Base-by-base conservation (phyloP, 495 filamentous ascomycete genomes). In the Tuber indicum region DNA sequence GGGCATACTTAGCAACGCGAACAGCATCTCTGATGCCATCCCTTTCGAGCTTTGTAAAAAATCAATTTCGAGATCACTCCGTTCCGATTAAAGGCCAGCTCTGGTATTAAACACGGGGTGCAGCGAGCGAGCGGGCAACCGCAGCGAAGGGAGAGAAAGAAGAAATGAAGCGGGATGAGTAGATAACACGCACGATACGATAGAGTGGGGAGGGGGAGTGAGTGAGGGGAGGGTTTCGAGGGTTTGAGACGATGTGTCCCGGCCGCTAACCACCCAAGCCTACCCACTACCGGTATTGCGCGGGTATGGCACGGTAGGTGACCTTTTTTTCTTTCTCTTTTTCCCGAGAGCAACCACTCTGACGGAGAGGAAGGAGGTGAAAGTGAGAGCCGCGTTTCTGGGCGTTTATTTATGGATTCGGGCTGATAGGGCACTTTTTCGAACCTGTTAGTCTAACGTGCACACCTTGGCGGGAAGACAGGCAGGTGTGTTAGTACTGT, bases 1-100 rank as follows among this genome's bases (percentile, higher is more conserved):
- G n/a, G 47, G 44, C 76, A 46, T 74, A 82, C 80, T 81, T 58
- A 83, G 73, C 77, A 82, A 75, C 77, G 78, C 78, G 73, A 77
- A 81, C 52, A 83, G 74, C 75, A 77, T 45, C 69, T 80, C 74
- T 52, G 81, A 75, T 72, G 70, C 81, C 71, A 78, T 73, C 52
- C 74, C 75, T 78, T 74, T 80, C 45, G 71, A 47, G 42, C 39
- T 26, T 72, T 5, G 58, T 32, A 17, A 66, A 36, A 41, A 66
- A 36, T 17, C 58, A 66, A 36, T 66, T 19, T 19, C 58, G 26
- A 36, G 26, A 7, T 36, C 12, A 26, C 32, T 66, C 3, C 10
- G 58, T 66, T 66, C 4, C n/a, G 52, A 32, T 32, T 66, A 12
- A 36, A 36, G 26, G 36, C 4, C 58, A 32, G 32, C 26, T 66